Percentiles rank a stretch among this genome's conserved stretches.
These are phyloP conservation scores for Tephrocybe sp. DNA, from an alignment of 768 basidiomycete species.

Conservation along the genomic window DNA sequence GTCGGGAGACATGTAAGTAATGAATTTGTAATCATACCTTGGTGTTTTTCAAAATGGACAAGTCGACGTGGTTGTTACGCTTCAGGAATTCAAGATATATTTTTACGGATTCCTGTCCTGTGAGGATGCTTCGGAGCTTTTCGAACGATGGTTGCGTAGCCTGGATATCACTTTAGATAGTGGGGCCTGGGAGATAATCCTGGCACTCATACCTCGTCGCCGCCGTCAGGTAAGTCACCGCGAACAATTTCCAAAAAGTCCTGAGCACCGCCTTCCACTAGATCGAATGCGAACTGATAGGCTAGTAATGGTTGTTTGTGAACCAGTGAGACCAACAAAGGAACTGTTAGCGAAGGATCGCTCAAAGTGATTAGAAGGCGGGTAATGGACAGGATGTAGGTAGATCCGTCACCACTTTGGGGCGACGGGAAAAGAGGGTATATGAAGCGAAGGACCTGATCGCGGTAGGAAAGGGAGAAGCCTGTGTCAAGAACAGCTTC, in stretches of 20 bases:
- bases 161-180: constrained; percentile 31
- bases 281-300: constrained; percentile 94
- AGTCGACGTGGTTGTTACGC: constrained; percentile 90
- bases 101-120: constrained; percentile 89
- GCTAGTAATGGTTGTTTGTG: constrained; percentile 74
- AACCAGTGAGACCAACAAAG: constrained; percentile 71
- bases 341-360: constrained; percentile 74
- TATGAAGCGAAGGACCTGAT: constrained; percentile 76
- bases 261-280: constrained; percentile 91
- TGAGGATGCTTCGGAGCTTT: constrained; percentile 79
- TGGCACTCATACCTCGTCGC: constrained; percentile 49
- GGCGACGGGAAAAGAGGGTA: constrained; percentile 86
- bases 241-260: constrained; percentile 85
- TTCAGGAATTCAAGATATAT: constrained; percentile 95
- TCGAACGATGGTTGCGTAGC: constrained; percentile 64
- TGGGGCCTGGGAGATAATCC: constrained; percentile 3
- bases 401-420: constrained; percentile 67
- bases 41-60: constrained; percentile 88
- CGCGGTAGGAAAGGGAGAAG: constrained; percentile 82
- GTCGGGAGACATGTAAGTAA: background rate
- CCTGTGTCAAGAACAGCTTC: constrained; percentile 89
- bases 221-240: constrained; percentile 67
- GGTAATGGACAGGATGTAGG: constrained; percentile 78
- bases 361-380: constrained; percentile 89
- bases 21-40: constrained; percentile 54